These are phyloP conservation scores for Penicillium sp. DNA, from an alignment of 2,329 filamentous ascomycete species.

Conservation along the genomic window DNA sequence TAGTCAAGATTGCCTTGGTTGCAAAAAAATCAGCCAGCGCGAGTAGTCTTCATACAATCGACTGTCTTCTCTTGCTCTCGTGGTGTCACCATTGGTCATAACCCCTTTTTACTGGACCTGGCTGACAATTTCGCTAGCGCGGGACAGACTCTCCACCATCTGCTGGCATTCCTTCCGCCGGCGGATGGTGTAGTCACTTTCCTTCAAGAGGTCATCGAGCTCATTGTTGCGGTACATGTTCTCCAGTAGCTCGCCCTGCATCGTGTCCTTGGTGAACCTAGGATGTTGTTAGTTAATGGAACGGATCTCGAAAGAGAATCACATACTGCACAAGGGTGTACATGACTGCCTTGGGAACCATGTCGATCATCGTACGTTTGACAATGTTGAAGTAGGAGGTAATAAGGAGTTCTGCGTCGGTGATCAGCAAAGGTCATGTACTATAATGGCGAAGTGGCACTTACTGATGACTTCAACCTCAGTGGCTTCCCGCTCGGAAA, in stretches of 20 bases:
- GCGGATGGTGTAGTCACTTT: slow-evolving; percentile 93
- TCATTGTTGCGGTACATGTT: slow-evolving; percentile 93
- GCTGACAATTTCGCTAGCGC: slow-evolving; percentile 94
- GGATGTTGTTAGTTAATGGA: slow-evolving; percentile 9
- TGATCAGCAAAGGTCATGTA: slow-evolving; percentile 11
- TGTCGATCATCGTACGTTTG: slow-evolving; percentile 97
- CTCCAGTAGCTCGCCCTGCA: slow-evolving; percentile 94
- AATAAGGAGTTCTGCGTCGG: slow-evolving; percentile 72
- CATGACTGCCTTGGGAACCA: slow-evolving; percentile 99
- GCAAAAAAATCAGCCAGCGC: slow-evolving; percentile 19
- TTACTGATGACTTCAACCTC: slow-evolving; percentile 97
- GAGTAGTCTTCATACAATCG: slow-evolving; percentile 16
- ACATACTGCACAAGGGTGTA: slow-evolving; percentile 89
- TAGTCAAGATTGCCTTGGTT: slow-evolving; percentile 13
- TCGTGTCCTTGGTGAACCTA: slow-evolving; percentile 93
- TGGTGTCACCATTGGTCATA: not conserved
- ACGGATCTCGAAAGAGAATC: not conserved
- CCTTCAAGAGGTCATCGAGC: slow-evolving; percentile 90
- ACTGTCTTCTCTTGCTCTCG: slow-evolving; percentile 2
- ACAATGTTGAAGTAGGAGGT: slow-evolving; percentile 98
- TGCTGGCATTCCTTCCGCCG: slow-evolving; percentile 97
- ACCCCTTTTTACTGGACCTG: slow-evolving; percentile 51
- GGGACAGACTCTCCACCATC: slow-evolving; percentile 90
- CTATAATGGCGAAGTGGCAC: slow-evolving; percentile 37
- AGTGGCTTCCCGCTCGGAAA: slow-evolving; percentile 89